Evolutionary conservation across 2,329 filamentous ascomycete genomes (phyloP), one percentile per base, ranked within the genome.

Genomic region (Curvularia sp.): DNA sequence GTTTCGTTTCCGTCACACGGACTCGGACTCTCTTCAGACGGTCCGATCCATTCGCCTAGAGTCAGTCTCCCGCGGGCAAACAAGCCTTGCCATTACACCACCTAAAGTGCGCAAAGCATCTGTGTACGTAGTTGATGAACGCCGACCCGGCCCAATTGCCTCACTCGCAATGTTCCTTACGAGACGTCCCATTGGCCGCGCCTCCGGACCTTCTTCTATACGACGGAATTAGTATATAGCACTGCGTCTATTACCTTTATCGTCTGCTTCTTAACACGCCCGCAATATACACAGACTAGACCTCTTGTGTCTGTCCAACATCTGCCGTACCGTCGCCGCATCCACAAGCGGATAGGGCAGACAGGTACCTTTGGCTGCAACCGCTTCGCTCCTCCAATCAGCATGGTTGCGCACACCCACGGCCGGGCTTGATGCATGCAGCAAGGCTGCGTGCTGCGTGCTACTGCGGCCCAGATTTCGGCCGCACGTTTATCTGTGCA

Each of bases 401-500:
- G 8, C 8, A 18, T n/a, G n/a, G 33, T 39, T 5, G 15, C 22
- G 33, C 20, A 9, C 15, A 13, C 13, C 47, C 24, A 9, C 30
- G 7, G 18, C n/a, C 22, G n/a, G 13, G 31, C 22, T 8, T 41
- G 8, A 15, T n/a, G 22, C 28, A 35, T 30, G n/a, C 35, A 31
- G 31, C 33, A 49, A 49, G 47, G 3, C 22, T 31, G 31, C 35
- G n/a, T 41, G 18, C 35, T 50, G 26, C 35, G 9, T 30, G 24
- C 48, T 41, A 24, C 33, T 31, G 24, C 44, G 44, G 30, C n/a
- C 44, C 12, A 13, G 9, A 28, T 50, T 28, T 50, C 48, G 48
- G 48, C 35, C 12, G n/a, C 24, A 41, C 26, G 10, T 22, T 22
- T 20, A 49, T 30, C n/a, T 8, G 26, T 28, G n/a, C 42, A 28